phyloP scores from a whole-genome alignment of 2,329 filamentous ascomycete genomes.

The Monosporascus cannonballus region DNA sequence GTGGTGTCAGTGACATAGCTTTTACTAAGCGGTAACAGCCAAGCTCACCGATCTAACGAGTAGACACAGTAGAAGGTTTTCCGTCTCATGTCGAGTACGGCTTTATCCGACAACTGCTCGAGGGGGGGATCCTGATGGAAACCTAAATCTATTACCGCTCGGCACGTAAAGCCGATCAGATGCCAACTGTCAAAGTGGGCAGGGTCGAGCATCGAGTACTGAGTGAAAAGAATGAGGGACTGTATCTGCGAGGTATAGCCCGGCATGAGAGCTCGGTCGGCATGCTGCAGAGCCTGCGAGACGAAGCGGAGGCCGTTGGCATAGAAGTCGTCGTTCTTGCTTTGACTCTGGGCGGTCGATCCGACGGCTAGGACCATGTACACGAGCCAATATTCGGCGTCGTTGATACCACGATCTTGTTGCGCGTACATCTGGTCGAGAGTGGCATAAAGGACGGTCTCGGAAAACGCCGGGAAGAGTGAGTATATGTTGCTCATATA shows the following conservation, averaged over 20 bases:
- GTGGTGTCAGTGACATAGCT: conserved; percentile 2
- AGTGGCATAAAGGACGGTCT: conserved; percentile 69
- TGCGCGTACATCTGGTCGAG: conserved; percentile 77
- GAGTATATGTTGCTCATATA: conserved; percentile 80
- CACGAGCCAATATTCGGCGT: conserved; percentile 77
- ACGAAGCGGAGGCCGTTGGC: conserved; percentile 49
- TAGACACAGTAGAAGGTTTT: conserved; percentile 89
- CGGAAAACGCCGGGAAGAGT: conserved; percentile 76
- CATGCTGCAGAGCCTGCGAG: conserved; percentile 63
- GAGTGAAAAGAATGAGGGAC: conserved; percentile 75
- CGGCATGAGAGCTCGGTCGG: conserved; percentile 77
- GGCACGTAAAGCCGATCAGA: conserved; percentile 80
- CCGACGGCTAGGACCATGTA: conserved; percentile 87
- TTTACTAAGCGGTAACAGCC: no score
- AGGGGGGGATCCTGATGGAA: conserved; percentile 85
- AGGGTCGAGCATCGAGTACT: conserved; percentile 87
- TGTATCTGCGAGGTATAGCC: conserved; percentile 83
- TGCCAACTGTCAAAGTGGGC: conserved; percentile 93
- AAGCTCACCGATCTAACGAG: conserved; percentile 69
- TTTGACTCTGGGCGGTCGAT: conserved; percentile 66
- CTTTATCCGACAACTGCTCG: conserved; percentile 60
- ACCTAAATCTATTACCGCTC: conserved; percentile 82
- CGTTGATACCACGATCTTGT: conserved; percentile 54
- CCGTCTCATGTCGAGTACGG: conserved; percentile 69
- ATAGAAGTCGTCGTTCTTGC: conserved; percentile 59